These are phyloP conservation scores for Haberlea rhodopensis DNA, from an alignment of 257 asterid species.

Conservation along the genomic window DNA sequence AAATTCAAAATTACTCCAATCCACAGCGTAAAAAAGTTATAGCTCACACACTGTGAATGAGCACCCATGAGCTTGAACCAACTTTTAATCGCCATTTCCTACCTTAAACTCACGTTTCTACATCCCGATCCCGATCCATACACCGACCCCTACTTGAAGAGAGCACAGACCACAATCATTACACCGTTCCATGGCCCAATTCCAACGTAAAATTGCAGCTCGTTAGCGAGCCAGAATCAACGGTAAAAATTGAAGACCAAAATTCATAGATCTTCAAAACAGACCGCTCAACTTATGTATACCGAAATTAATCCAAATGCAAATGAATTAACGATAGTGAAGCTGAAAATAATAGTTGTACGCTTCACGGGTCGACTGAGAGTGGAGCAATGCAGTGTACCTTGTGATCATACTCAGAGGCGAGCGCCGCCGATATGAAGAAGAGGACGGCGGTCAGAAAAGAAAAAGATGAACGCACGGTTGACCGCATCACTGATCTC, in stretches of 20 bases:
- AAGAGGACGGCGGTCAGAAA: constrained; percentile 25
- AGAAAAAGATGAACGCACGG: constrained; percentile 30
- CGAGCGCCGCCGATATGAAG: constrained; percentile 38
- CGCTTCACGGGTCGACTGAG: constrained; percentile 8
- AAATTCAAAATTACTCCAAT: too few species aligned
- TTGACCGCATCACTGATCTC: constrained; percentile 31
- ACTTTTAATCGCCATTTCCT: not conserved
- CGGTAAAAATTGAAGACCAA: not conserved
- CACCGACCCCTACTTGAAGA: not conserved
- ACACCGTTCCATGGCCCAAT: too few species aligned
- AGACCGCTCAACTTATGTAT: not conserved
- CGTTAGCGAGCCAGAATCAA: not conserved
- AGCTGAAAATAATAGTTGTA: constrained; percentile 31
- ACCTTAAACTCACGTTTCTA: not conserved
- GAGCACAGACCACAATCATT: not conserved
- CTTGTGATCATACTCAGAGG: constrained; percentile 53
- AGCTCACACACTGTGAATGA: too few species aligned
- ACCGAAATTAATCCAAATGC: not conserved
- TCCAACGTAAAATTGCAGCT: not conserved
- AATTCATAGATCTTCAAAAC: not conserved
- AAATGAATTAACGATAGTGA: not conserved
- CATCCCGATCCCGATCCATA: not conserved
- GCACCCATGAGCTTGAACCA: not conserved
- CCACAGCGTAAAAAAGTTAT: too few species aligned
- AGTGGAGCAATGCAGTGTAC: constrained; percentile 24